Evolutionary conservation across 148 eudicot species (phyloP), one percentile per base, ranked within the genome.

Genomic region (Heliamphora exappendiculata): DNA sequence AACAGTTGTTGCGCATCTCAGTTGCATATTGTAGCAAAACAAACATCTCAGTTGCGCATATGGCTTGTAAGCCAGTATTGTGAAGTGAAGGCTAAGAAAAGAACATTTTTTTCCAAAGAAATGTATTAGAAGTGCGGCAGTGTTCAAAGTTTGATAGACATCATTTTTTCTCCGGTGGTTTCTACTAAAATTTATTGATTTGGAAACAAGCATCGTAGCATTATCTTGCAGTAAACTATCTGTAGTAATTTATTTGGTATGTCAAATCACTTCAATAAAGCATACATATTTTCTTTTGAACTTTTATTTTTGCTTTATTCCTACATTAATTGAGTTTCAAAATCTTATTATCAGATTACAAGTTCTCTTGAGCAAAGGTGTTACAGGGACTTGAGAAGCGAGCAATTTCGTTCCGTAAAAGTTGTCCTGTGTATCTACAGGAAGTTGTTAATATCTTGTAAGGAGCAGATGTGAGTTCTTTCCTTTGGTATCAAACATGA

Each of bases 391-490:
- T 81, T 93, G 81, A 84, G 96, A 73, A 79, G 65, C 73, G 88
- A 85, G 75, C 86, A 88, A 74, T 82, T 83, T 71, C 78, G 76
- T 77, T 80, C 85, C 37, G 93, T 86, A 37, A 93, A 91, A 84
- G 85, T 78, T 76, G 87, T 91, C 81, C 84, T 93, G 82, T 81
- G 82, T 69, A 81, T 93, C 75, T 93, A 93, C 83, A 82, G 89
- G 86, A 93, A 89, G 78, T 81, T 93, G 85, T 65, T 89, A 78
- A 50, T 83, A 31, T 77, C 91, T 69, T 93, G 96, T 78, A 88
- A 85, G 82, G 91, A 93, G 74, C 98, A 93, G 82, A 89, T 91
- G 98, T 93, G 82, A 88, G 98, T 84, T 82, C 74, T 60, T 69
- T 45, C 67, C 74, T 58, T 73, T 24, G 55, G 3, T 67, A 74